Conservation (phyloP, 306 rosid genomes). For the Dicorynia guianensis region DNA sequence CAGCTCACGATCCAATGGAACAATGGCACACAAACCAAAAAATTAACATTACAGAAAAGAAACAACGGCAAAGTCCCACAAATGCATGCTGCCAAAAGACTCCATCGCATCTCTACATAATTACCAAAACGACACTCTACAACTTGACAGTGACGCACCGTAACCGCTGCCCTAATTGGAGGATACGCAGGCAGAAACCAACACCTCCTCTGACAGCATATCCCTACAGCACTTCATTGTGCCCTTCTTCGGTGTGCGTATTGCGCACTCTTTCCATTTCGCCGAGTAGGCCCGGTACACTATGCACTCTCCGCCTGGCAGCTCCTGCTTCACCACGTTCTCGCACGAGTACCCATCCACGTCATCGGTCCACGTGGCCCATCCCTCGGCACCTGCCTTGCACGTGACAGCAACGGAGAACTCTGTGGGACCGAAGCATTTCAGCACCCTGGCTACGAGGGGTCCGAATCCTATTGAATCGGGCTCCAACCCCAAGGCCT, state of each 20-base stretch:
- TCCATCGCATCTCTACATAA: neutral
- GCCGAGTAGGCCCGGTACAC: slow-evolving; percentile 45
- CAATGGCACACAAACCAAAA: too few species aligned
- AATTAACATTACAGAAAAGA: too few species aligned
- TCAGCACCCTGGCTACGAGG: slow-evolving; percentile 39
- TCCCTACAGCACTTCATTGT: slow-evolving; percentile 20
- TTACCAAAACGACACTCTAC: slow-evolving; percentile 1
- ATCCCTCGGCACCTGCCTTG: slow-evolving; percentile 18
- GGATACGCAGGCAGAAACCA: slow-evolving; percentile 28
- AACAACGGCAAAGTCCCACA: too few species aligned
- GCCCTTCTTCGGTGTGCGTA: slow-evolving; percentile 8
- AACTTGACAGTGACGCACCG: neutral
- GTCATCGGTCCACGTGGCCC: slow-evolving; percentile 43
- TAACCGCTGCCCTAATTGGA: neutral
- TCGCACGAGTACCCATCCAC: slow-evolving; percentile 60
- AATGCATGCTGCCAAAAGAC: too few species aligned
- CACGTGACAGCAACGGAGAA: slow-evolving; percentile 61
- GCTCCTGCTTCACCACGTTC: slow-evolving; percentile 50
- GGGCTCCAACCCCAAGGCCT: slow-evolving; percentile 50
- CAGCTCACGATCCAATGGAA: too few species aligned
- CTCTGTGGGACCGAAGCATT: slow-evolving; percentile 54
- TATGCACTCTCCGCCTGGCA: slow-evolving; percentile 53
- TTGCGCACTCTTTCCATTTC: slow-evolving; percentile 18
- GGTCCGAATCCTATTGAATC: slow-evolving; percentile 11
- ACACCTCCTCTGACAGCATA: slow-evolving; percentile 31